Base-by-base conservation (phyloP, 139 green algal genomes). In the Chlamydomonas incerta region DNA sequence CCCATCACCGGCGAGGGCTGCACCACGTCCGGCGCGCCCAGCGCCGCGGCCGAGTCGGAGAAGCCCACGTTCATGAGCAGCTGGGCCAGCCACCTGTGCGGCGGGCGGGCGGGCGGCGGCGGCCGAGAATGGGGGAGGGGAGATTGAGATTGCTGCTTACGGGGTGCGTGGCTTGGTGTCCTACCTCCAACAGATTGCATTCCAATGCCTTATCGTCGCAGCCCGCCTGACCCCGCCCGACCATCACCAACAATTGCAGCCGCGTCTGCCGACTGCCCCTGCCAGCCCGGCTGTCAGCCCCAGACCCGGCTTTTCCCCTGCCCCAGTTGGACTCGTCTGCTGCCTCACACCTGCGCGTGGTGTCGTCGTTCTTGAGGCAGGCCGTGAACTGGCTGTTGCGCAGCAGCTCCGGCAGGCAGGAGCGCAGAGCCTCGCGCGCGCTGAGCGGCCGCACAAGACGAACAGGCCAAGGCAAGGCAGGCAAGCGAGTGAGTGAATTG, bases 61-160 rank as follows among this genome's bases (percentile, higher is more conserved):
- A 94, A 93, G 26, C 97, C 97, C 37, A 99, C 94, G 74, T 99
- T 99, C 5, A 98, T 89, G 50, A 99, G 91, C 89, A 99, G 92
- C 93, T 99, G 97, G 18, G 94, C 93, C 69, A 99, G 89, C 96
- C 96, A 97, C 74, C 91, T 94, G 88, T n/a, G n/a, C n/a, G n/a
- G 11, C 0, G 63, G 29, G 29, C 14, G 10, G 10, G 63, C 29
- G 29, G 29, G 41, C 5, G 41, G 41, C 41, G 20, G 20, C 9
- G 57, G 57, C 23, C 2, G 20, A n/a, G n/a, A n/a, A 11, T 63
- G 57, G 20, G 57, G 20, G 20, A 63, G 41, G 41, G n/a, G n/a
- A n/a, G n/a, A n/a, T n/a, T n/a, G n/a, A n/a, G n/a, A n/a, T n/a
- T n/a, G n/a, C n/a, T n/a, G n/a, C n/a, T n/a, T n/a, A n/a, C n/a